Conservation (phyloP, 2,329 filamentous ascomycete genomes). For the Leptodontidium sp. region DNA sequence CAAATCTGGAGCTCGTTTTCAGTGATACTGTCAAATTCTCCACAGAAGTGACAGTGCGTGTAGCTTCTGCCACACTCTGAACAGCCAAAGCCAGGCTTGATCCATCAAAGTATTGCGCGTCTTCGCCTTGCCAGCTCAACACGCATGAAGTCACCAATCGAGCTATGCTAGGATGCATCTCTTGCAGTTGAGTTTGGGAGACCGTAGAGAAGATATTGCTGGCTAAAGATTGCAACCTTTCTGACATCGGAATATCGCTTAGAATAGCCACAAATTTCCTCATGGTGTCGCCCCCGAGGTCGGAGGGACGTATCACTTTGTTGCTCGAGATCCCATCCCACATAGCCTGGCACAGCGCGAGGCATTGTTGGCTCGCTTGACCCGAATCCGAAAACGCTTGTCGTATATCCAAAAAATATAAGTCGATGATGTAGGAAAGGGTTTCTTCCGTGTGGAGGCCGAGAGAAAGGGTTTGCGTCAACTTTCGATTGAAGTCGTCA, state of each 20-base stretch:
- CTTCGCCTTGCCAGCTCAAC: slow-evolving; percentile 5
- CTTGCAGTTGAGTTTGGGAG: slow-evolving; percentile 33
- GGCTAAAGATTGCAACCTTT: slow-evolving; percentile 32
- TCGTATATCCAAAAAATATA: slow-evolving; percentile 27
- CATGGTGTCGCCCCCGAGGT: slow-evolving; percentile 32
- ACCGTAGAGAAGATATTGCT: slow-evolving; percentile 35
- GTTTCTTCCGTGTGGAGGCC: slow-evolving; percentile 34
- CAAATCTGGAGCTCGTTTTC: background rate
- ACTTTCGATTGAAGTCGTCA: slow-evolving; percentile 33
- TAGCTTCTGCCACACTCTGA: slow-evolving; percentile 11
- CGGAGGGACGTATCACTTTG: slow-evolving; percentile 36
- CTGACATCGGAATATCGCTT: slow-evolving; percentile 29
- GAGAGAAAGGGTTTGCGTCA: slow-evolving; percentile 39
- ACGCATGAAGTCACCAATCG: slow-evolving; percentile 28
- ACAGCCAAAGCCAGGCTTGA: background rate
- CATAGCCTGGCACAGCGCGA: slow-evolving; percentile 38
- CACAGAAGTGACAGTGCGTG: slow-evolving; percentile 6
- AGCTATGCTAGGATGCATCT: slow-evolving; percentile 26
- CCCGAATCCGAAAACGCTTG: slow-evolving; percentile 16
- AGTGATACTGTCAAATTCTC: background rate
- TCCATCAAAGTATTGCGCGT: background rate
- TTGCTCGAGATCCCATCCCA: slow-evolving; percentile 41
- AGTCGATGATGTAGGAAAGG: slow-evolving; percentile 27
- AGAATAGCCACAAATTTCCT: slow-evolving; percentile 32
- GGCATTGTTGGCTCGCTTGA: slow-evolving; percentile 16